Evolutionary conservation across 2,329 filamentous ascomycete genomes (phyloP), one percentile per base, ranked within the genome.

Genomic region (Penicillium olsonii): DNA sequence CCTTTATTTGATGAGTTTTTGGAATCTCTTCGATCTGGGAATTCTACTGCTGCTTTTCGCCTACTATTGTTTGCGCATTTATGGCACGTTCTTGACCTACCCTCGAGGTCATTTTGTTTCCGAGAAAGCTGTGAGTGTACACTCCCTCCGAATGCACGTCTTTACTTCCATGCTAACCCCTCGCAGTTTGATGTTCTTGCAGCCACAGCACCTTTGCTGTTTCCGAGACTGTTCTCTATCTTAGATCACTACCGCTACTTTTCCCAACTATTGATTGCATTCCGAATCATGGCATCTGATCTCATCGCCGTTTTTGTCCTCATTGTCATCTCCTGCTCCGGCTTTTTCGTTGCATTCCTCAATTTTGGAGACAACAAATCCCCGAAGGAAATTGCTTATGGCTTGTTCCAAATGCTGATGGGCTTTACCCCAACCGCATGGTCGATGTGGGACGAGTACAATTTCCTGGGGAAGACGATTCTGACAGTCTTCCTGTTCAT

Each of bases 201-300:
- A 1, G 88, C 91, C 2, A 95, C 92, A 62, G 92, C 92, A 5
- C 89, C 97, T 15, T 77, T 97, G 34, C 79, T 97, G 1, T 87
- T 96, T 58, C 92, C 92, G 27, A 87, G 92, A 38, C 84, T 96
- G 14, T 96, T 96, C 73, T 95, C 90, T 50, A 84, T 96, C 14
- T 79, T 97, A 53, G 92, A 97, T 65, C 92, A 96, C 70, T 96
- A 95, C 68, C 88, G 89, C 59, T 96, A 96, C 72, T 96, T 96
- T 68, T 96, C 92, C 1, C 92, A 96, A 71, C 80, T 97, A 17
- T 81, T 96, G 43, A 95, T 96, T 57, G 92, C 92, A 3, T 96
- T 97, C 65, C 85, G 92, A 17, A 84, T 96, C 67, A 96, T 97
- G 91, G 90, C 90, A 1, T 83, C 92, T 42, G 92, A 97, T 67